Evolutionary conservation across 2,329 filamentous ascomycete species (phyloP).

Genomic region (Intubia oerlemansii): DNA sequence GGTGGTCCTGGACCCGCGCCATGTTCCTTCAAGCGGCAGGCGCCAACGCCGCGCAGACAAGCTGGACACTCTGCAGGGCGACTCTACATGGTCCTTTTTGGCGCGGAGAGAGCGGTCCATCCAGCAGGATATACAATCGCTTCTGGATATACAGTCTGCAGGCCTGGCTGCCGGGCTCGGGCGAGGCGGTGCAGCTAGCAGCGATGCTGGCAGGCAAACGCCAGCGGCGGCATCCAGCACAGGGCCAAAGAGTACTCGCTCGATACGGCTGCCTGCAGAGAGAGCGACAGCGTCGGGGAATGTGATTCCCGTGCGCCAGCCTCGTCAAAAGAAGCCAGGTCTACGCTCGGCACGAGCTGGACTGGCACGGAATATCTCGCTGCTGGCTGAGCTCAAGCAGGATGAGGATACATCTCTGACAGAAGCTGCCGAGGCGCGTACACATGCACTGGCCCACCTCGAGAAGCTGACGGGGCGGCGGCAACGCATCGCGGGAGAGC

Average conservation of each 20-base stretch:
- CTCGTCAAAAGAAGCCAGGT: conserved; percentile 28
- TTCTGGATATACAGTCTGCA: conserved; percentile 26
- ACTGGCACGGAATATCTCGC: conserved; percentile 39
- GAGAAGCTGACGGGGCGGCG: conserved; percentile 28
- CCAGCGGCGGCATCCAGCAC: too few relatives aligned
- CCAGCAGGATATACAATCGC: conserved; percentile 23
- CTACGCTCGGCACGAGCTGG: conserved; percentile 42
- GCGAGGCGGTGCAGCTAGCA: too few relatives aligned
- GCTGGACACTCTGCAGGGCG: too few relatives aligned
- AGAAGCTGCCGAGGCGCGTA: conserved; percentile 31
- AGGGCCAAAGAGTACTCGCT: too few relatives aligned
- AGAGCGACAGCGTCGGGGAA: conserved; percentile 17
- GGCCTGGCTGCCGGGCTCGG: conserved; percentile 19
- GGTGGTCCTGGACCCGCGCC: conserved; percentile 16
- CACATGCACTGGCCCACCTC: conserved; percentile 35
- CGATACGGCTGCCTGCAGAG: conserved; percentile 12
- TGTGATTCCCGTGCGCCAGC: conserved; percentile 41
- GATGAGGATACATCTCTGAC: conserved; percentile 44
- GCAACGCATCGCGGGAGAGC: conserved; percentile 26
- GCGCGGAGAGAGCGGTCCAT: conserved; percentile 23
- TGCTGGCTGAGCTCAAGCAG: conserved; percentile 41
- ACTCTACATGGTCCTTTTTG: conserved; percentile 25
- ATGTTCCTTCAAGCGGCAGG: background rate
- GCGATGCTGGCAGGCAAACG: too few relatives aligned
- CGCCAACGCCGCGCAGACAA: too few relatives aligned